Evolutionary conservation across 768 basidiomycete genomes (phyloP).

Genomic region (Artomyces pyxidatus): DNA sequence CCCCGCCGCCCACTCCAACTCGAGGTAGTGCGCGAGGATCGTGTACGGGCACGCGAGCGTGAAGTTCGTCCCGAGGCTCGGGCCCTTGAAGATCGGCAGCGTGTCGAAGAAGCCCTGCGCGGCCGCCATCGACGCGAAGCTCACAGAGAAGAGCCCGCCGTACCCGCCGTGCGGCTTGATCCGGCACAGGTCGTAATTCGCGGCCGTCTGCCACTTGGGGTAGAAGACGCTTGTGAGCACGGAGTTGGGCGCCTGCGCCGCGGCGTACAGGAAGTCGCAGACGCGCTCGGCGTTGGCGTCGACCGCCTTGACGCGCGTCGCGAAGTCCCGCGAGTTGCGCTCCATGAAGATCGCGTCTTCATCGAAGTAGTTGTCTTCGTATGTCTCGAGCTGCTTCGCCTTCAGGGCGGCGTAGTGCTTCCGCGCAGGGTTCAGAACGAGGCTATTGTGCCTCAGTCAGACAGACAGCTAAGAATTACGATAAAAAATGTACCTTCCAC

Average conservation of each 20-base stretch:
- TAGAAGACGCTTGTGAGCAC: constrained; percentile 78
- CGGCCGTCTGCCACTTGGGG: constrained; percentile 70
- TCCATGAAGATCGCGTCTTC: constrained; percentile 97
- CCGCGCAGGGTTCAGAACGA: constrained; percentile 78
- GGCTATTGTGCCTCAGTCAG: constrained; percentile 33
- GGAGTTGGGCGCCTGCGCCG: constrained; percentile 31
- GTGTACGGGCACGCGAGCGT: constrained; percentile 93
- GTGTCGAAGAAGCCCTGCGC: constrained; percentile 80
- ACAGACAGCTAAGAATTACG: not conserved
- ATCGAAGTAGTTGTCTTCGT: constrained; percentile 81
- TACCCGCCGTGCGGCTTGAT: constrained; percentile 37
- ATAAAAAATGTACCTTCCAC: constrained; percentile 65
- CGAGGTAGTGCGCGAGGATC: constrained; percentile 82
- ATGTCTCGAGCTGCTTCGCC: constrained; percentile 42
- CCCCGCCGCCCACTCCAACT: constrained; percentile 85
- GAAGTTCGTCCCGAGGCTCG: constrained; percentile 90
- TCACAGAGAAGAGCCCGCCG: constrained; percentile 83
- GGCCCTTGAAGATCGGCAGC: constrained; percentile 81
- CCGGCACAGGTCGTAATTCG: constrained; percentile 66
- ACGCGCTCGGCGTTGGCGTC: constrained; percentile 78
- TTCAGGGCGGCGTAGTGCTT: constrained; percentile 65
- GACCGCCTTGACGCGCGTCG: constrained; percentile 61
- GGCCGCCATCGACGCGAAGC: constrained; percentile 63
- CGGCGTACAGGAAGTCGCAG: constrained; percentile 68
- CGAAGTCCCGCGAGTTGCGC: constrained; percentile 93